Base-by-base conservation (phyloP, 2,329 filamentous ascomycete genomes). In the Lecanosticta acicola region DNA sequence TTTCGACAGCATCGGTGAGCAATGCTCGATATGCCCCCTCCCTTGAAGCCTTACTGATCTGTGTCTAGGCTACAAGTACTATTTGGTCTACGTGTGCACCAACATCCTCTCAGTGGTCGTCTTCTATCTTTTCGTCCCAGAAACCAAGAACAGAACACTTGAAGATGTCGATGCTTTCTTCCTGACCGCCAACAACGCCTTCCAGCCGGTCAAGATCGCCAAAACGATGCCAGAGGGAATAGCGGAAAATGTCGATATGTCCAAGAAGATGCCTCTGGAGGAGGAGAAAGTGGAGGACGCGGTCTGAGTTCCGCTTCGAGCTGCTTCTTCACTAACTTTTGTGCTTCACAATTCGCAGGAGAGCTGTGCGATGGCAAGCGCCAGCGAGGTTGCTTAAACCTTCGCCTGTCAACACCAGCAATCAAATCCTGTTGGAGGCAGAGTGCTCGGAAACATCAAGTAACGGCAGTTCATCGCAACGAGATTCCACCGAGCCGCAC, bases 51-150 rank as follows among this genome's bases (percentile, higher is more conserved):
- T 29, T 11, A 11, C 24, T 29, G 24, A 29, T 11, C 24, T 11
- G 5, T 29, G 5, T 11, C 7, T 11, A 29, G 24, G 32, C 1
- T 59, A 54, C 52, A 57, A 50, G 44, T 59, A 59, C 42, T 59
- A 59, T 20, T 14, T 58, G 14, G 56, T 84, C 50, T 85, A 83
- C 56, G 79, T 80, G 1, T 58, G 57, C 36, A 80, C 83, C 62
- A 83, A 83, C 60, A 71, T 74, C 50, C 64, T 75, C 45, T 78
- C 79, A 56, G 70, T 79, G 0, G 74, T 75, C 0, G 48, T 52
- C 3, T 54, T 62, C 21, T 63, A 62, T 39, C 49, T 63, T n/a
- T 58, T 60, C 29, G 16, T 50, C 7, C 58, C 58, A 2, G 58
- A 60, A 37, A 62, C 59, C 0, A 57, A 54, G 34, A 55, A 58